phyloP scores from a whole-genome alignment of 176 grass and related monocot genomes.

The Canna indica region DNA sequence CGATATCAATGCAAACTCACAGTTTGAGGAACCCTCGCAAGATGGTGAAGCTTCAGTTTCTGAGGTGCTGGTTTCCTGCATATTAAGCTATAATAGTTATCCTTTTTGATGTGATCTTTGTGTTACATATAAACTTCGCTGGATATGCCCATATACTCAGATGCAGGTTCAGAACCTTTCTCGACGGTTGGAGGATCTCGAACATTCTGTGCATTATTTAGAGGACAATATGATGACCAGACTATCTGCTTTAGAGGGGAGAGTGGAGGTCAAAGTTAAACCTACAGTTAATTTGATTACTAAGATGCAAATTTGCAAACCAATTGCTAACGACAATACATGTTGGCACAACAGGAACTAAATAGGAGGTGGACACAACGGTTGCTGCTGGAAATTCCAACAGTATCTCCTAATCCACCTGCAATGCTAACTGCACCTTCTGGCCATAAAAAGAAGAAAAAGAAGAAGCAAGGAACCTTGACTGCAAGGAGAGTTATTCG shows the following conservation, averaged over 20 bases:
- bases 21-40: neutral
- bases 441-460: neutral
- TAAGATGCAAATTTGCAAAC: neutral
- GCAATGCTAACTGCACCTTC: neutral
- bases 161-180: conserved; percentile 8
- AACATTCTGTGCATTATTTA: conserved; percentile 1
- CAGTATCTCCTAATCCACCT: neutral
- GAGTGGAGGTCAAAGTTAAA: neutral
- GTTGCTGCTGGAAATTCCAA: neutral
- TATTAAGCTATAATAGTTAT: neutral
- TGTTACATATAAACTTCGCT: neutral
- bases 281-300: neutral
- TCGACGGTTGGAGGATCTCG: neutral
- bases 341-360: neutral
- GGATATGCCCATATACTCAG: neutral
- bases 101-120: neutral
- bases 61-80: neutral
- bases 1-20: neutral
- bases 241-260: neutral
- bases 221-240: conserved; percentile 1
- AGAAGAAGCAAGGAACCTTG: conserved; percentile 5
- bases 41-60: neutral
- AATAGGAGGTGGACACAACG: conserved; percentile 8
- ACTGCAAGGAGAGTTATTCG: conserved; percentile 8
- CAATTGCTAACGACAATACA: neutral